These are phyloP conservation scores for Eucalyptus erythrocorys DNA, from an alignment of 345 rosid genomes.

Conservation along the genomic window DNA sequence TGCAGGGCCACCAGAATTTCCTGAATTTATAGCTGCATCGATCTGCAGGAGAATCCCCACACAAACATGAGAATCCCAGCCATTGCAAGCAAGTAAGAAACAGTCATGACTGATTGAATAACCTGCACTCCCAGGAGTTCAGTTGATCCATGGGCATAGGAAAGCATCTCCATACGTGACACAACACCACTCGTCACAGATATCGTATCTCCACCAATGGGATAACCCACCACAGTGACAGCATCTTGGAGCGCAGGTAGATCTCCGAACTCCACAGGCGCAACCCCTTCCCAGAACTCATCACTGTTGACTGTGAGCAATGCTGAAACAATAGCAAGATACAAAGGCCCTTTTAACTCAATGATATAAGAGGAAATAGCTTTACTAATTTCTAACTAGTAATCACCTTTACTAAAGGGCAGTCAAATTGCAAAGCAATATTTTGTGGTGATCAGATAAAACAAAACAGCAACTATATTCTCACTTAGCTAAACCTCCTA, in stretches of 20 bases:
- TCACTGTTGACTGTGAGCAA: constrained; percentile 64
- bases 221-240: constrained; percentile 95
- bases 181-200: constrained; percentile 98
- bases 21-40: constrained; percentile 96
- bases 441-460: background rate
- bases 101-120: background rate
- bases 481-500: background rate
- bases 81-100: background rate
- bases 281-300: constrained; percentile 90
- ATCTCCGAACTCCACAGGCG: constrained; percentile 83
- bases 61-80: background rate
- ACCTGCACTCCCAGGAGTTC: constrained; percentile 96
- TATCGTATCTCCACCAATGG: constrained; percentile 93
- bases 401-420: background rate
- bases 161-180: constrained; percentile 82
- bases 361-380: background rate
- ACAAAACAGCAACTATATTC: background rate
- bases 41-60: constrained; percentile 30
- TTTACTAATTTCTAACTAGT: background rate
- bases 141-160: constrained; percentile 87
- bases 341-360: background rate
- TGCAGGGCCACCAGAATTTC: constrained; percentile 98
- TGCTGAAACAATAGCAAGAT: constrained; percentile 24
- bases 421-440: background rate
- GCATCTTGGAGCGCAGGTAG: constrained; percentile 96